Percentiles rank a stretch among this genome's conserved stretches.
Evolutionary conservation across 164 flowering plant species (phyloP).

Genomic region (Dillenia turbinata): DNA sequence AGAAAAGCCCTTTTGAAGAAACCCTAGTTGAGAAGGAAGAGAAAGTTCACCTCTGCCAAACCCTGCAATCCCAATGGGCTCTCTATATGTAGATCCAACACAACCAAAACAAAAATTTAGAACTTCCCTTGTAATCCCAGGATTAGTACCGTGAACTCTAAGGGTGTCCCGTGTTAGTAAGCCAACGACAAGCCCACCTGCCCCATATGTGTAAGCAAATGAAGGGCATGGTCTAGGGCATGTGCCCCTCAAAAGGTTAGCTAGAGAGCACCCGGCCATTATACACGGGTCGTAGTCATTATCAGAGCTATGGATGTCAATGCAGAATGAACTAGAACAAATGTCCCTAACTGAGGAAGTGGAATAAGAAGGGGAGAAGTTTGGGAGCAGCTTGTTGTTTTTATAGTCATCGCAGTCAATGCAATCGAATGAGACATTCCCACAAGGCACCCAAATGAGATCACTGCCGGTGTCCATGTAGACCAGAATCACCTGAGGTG

Average conservation of each 20-base stretch:
- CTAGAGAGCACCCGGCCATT: conserved; percentile 55
- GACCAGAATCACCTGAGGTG: conserved; percentile 60
- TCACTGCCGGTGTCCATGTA: conserved; percentile 83
- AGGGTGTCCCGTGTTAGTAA: conserved; percentile 50
- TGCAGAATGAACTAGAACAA: conserved; percentile 49
- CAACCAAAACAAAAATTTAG: conserved; percentile 61
- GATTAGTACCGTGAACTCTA: conserved; percentile 32
- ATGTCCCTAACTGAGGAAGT: conserved; percentile 47
- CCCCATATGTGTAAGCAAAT: conserved; percentile 73
- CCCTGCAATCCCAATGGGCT: conserved; percentile 75
- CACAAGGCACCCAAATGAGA: conserved; percentile 85
- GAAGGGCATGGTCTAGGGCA: conserved; percentile 73
- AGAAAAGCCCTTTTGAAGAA: conserved; percentile 66
- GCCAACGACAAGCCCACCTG: conserved; percentile 48
- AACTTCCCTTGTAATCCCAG: conserved; percentile 27
- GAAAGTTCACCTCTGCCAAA: conserved; percentile 70
- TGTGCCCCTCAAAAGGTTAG: conserved; percentile 34
- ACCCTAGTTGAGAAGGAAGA: conserved; percentile 68
- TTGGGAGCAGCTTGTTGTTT: conserved; percentile 26
- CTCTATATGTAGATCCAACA: conserved; percentile 55
- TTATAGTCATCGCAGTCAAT: conserved; percentile 56
- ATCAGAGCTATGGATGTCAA: conserved; percentile 60
- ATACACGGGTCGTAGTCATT: conserved; percentile 53
- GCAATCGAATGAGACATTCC: conserved; percentile 64
- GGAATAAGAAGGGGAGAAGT: conserved; percentile 52